These are phyloP conservation scores for Gentiana macrophylla DNA, from an alignment of 257 asterid genomes.

Conservation along the genomic window DNA sequence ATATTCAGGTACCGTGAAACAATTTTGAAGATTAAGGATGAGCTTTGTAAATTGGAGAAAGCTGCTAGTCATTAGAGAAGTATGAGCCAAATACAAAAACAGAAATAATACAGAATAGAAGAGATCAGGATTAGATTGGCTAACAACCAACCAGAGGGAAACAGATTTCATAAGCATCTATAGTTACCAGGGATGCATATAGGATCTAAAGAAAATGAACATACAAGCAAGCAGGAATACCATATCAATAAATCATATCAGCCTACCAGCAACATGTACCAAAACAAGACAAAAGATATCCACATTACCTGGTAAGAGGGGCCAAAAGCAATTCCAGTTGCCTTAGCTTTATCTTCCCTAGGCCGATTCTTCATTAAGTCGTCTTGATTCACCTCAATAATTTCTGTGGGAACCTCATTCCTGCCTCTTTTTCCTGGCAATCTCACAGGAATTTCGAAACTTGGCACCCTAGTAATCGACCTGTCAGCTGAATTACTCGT, in stretches of 20 bases:
- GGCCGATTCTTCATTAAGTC: conserved; percentile 91
- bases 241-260: neutral
- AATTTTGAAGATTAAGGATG: too few species aligned
- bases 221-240: neutral
- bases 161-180: neutral
- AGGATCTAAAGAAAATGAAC: neutral
- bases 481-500: conserved; percentile 34
- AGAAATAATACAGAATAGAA: too few species aligned
- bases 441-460: conserved; percentile 30
- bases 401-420: conserved; percentile 42
- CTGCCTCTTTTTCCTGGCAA: conserved; percentile 64
- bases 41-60: too few species aligned
- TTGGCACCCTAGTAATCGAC: conserved; percentile 21
- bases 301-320: conserved; percentile 68
- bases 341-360: conserved; percentile 73
- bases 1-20: too few species aligned
- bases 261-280: neutral
- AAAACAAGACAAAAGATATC: neutral
- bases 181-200: neutral
- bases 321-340: conserved; percentile 92
- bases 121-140: too few species aligned
- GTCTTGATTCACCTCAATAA: conserved; percentile 89
- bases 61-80: too few species aligned
- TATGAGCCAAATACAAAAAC: too few species aligned
- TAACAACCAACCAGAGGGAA: too few species aligned